A percentile compares a stretch with the other conserved stretches of the same genome.
Evolutionary conservation across 2,329 filamentous ascomycete species (phyloP).

Genomic region (Phoma herbarum): DNA sequence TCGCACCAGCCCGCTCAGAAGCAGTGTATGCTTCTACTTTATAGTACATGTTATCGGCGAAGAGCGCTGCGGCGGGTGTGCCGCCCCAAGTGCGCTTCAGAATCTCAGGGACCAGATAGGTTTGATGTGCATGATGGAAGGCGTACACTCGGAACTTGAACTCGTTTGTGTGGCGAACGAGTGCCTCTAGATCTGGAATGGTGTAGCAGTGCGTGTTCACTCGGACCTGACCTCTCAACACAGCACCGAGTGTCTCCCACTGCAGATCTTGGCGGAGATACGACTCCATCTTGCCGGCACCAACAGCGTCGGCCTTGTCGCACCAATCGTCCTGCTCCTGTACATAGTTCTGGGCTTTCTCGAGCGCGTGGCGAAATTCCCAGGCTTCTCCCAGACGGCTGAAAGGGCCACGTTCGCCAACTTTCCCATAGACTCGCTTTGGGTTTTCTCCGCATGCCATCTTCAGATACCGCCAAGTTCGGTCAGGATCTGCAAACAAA

Average conservation of each 20-base stretch:
- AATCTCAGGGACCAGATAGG: constrained; percentile 71
- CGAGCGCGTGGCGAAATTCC: constrained; percentile 73
- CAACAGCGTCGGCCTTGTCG: constrained; percentile 15
- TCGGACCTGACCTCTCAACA: constrained; percentile 71
- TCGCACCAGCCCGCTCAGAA: constrained; percentile 72
- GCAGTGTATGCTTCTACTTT: constrained; percentile 72
- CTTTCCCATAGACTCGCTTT: constrained; percentile 66
- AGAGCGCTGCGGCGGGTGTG: constrained; percentile 62
- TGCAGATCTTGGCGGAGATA: constrained; percentile 70
- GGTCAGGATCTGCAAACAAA: constrained; percentile 58
- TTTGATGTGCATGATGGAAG: constrained; percentile 75
- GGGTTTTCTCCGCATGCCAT: constrained; percentile 79
- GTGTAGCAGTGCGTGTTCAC: constrained; percentile 79
- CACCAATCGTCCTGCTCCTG: constrained; percentile 75
- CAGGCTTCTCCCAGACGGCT: constrained; percentile 74
- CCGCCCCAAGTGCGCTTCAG: constrained; percentile 53
- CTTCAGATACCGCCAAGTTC: constrained; percentile 75
- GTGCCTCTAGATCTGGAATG: constrained; percentile 72
- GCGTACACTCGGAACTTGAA: constrained; percentile 72
- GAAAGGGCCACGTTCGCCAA: constrained; percentile 35
- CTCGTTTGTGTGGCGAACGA: constrained; percentile 75
- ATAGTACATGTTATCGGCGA: constrained; percentile 78
- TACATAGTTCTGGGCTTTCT: constrained; percentile 66
- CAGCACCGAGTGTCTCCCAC: constrained; percentile 71
- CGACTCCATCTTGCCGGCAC: constrained; percentile 55